These are phyloP conservation scores for Fraxinus americana DNA, from an alignment of 257 asterid species.

Conservation along the genomic window DNA sequence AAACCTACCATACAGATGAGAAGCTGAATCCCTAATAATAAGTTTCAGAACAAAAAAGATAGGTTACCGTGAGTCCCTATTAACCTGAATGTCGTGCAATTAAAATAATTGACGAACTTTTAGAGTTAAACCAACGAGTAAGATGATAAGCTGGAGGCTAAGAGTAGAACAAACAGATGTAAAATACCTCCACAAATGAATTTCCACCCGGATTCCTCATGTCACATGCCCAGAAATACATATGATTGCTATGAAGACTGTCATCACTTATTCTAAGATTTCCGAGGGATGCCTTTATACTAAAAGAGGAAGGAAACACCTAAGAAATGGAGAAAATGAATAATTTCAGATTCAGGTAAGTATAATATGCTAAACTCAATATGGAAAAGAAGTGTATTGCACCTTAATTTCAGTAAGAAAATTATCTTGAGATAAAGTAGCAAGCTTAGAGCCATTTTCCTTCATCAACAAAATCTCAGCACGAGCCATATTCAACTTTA, in stretches of 20 bases:
- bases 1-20: neutral
- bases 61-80: neutral
- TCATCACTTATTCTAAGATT: constrained; percentile 95
- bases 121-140: neutral
- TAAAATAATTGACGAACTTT: neutral
- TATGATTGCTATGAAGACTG: constrained; percentile 73
- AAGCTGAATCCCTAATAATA: neutral
- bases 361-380: constrained; percentile 21
- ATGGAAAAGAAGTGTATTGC: constrained; percentile 20
- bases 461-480: constrained; percentile 94
- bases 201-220: constrained; percentile 99
- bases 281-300: constrained; percentile 95
- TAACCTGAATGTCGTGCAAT: neutral
- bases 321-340: constrained; percentile 29
- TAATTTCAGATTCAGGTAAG: constrained; percentile 27
- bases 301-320: constrained; percentile 95
- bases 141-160: neutral
- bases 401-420: constrained; percentile 91
- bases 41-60: neutral
- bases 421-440: constrained; percentile 86
- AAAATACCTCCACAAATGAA: constrained; percentile 89
- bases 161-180: constrained; percentile 15
- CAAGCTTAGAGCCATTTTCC: constrained; percentile 80
- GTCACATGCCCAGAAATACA: constrained; percentile 97
- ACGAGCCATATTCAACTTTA: constrained; percentile 84